Evolutionary conservation across 2,329 filamentous ascomycete genomes (phyloP), one percentile per base, ranked within the genome.

Genomic region (Fusarium euwallaceae): DNA sequence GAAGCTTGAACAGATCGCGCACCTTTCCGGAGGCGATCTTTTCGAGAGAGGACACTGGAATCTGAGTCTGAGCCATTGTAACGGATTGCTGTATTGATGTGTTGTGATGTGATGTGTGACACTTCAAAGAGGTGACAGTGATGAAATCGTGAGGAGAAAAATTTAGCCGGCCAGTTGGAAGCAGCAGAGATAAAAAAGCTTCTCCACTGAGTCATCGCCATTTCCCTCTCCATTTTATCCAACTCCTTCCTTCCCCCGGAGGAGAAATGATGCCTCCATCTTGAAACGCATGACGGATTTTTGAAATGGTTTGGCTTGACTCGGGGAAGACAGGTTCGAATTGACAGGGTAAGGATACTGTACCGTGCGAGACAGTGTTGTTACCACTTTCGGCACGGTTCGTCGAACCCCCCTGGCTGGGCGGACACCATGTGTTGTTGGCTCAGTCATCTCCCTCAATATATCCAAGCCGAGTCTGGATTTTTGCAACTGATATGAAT

Each of bases 1-100:
- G 90, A 64, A 97, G 86, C 71, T 90, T 87, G 83, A 94, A 97
- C 41, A 97, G 88, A 80, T 97, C 94, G 79, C 94, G 91, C 29
- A 97, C 95, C 85, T 97, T 97, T 77, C 88, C 86, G 39, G 82
- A 81, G 41, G 83, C 82, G 56, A 84, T 74, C 72, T 80, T 81
- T n/a, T 78, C 66, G 67, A 84, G 76, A 56, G 81, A 82, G 4
- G 79, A 73, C n/a, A 84, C 76, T 37, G 56, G 64, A 48, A 76
- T 70, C 53, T 74, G 62, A 20, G 74, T 76, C 27, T 76, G 55
- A 20, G 71, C 69, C 72, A 75, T 76, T 11, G 39, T 56, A n/a
- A 24, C 37, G 51, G n/a, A 43, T 5, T 27, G 22, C 22, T 51
- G 45, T 11, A 6, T 8, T 24, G 20, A 7, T 27, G 16, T 11